Evolutionary conservation across 2,329 filamentous ascomycete species (phyloP).

Genomic region (Onygenales sp.): DNA sequence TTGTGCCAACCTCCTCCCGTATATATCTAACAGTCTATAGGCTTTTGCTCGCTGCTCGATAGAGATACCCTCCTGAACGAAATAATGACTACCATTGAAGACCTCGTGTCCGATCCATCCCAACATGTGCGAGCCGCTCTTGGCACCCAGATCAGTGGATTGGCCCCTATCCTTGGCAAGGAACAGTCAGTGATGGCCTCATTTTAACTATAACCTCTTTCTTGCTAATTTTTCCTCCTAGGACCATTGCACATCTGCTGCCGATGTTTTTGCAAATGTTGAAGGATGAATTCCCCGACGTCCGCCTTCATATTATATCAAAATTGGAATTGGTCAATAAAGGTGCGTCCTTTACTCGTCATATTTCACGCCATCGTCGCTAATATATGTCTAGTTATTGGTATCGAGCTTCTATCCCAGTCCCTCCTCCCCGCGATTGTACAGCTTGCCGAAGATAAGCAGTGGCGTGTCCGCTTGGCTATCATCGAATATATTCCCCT

Average conservation of each 20-base stretch:
- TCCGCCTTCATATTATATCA: constrained; percentile 98
- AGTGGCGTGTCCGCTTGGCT: constrained; percentile 93
- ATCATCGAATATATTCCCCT: constrained; percentile 99
- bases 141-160: constrained; percentile 91
- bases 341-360: constrained; percentile 43
- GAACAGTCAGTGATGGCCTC: constrained; percentile 61
- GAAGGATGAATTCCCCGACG: constrained; percentile 97
- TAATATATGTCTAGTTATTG: constrained; percentile 60
- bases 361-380: not conserved
- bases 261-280: constrained; percentile 99
- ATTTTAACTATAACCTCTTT: constrained; percentile 1
- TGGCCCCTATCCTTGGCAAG: constrained; percentile 94
- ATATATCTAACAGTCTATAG: constrained; percentile 34
- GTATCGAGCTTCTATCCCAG: constrained; percentile 92
- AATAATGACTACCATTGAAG: constrained; percentile 93
- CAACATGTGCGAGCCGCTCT: constrained; percentile 94
- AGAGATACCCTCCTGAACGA: constrained; percentile 81
- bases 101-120: constrained; percentile 88
- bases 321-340: constrained; percentile 98
- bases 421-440: constrained; percentile 95
- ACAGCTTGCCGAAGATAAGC: constrained; percentile 95
- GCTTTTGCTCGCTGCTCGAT: constrained; percentile 87
- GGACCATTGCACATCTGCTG: constrained; percentile 89
- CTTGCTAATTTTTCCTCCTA: constrained; percentile 29
- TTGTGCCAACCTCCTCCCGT: not conserved